Evolutionary conservation across 345 rosid genomes (phyloP).

Genomic region (Syzygium grande): DNA sequence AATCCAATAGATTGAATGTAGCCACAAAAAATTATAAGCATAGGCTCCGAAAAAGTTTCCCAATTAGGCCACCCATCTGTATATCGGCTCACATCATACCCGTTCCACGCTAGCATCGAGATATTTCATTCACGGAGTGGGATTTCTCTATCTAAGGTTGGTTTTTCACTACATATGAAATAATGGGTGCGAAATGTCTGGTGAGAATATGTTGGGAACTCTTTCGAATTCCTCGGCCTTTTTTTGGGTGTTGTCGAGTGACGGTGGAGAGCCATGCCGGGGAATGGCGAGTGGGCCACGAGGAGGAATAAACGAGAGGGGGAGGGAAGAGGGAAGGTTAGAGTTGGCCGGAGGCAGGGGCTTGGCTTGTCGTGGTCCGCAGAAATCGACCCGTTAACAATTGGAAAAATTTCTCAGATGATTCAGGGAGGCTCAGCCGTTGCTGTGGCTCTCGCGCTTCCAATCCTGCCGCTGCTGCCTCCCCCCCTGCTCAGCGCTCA

Average conservation of each 20-base stretch:
- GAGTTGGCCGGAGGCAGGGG: neutral
- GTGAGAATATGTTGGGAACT: neutral
- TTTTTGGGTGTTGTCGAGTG: neutral
- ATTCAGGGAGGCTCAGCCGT: neutral
- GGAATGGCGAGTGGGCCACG: neutral
- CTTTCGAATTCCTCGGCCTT: neutral
- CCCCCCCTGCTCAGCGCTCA: neutral
- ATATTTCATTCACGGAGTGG: neutral
- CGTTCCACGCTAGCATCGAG: fast-evolving
- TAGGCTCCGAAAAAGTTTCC: fast-evolving
- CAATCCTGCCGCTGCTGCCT: neutral
- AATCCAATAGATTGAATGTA: neutral
- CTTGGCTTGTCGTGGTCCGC: neutral
- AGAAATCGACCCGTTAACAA: neutral
- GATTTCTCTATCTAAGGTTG: neutral
- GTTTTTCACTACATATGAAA: neutral
- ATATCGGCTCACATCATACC: neutral
- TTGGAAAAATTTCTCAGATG: neutral
- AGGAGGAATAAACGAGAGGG: neutral
- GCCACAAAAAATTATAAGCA: neutral
- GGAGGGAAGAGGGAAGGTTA: neutral
- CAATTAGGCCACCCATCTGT: neutral
- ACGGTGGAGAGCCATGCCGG: neutral
- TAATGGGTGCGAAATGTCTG: neutral
- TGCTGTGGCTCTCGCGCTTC: neutral